These are phyloP conservation scores for Triticum dicoccoides DNA, from an alignment of 176 grass and related monocot species.

Conservation along the genomic window DNA sequence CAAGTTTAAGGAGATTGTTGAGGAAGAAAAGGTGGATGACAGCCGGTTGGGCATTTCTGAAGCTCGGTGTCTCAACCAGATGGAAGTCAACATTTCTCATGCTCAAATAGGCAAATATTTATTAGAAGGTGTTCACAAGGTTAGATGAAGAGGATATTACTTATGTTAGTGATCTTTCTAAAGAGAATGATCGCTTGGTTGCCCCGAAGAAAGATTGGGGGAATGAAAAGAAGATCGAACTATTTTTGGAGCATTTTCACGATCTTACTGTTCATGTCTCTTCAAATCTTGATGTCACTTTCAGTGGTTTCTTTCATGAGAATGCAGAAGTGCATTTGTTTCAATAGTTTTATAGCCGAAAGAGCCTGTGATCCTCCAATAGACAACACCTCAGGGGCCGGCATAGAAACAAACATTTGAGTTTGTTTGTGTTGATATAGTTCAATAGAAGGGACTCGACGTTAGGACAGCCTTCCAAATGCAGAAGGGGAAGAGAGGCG, in stretches of 20 bases:
- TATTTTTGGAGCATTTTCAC: neutral
- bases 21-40: neutral
- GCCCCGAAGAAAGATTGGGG: neutral
- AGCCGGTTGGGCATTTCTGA: neutral
- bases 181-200: neutral
- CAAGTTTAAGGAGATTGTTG: neutral
- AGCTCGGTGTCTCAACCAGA: neutral
- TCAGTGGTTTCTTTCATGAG: neutral
- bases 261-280: neutral
- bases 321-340: neutral
- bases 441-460: too few species aligned
- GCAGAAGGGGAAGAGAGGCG: too few species aligned
- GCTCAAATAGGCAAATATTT: neutral
- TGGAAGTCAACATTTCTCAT: too few species aligned
- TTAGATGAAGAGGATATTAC: neutral
- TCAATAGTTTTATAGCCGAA: neutral
- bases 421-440: too few species aligned
- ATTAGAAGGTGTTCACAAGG: neutral
- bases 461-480: too few species aligned
- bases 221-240: neutral
- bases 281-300: neutral
- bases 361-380: too few species aligned
- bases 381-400: too few species aligned
- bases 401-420: too few species aligned
- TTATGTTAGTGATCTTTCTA: neutral